Evolutionary conservation across 106 monocot species (phyloP), one percentile per base, ranked within the genome.

Genomic region (Xerophyta viscosa): DNA sequence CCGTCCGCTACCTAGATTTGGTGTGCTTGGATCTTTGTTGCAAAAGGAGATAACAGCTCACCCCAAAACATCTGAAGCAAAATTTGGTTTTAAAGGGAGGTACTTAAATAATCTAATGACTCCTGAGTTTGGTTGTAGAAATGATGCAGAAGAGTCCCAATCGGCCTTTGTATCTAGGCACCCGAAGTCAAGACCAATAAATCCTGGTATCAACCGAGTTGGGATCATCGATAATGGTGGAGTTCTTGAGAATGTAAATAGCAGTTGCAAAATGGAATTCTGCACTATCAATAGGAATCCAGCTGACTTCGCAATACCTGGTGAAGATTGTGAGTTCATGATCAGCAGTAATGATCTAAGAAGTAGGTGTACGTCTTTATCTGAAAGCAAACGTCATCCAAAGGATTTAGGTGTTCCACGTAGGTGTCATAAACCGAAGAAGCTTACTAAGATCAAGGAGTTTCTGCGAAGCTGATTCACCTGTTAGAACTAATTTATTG

Each of bases 211-310:
- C n/a, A 8, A 22, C 48, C 57, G 33, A 23, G 6, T 24, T 64
- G 56, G 31, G 15, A 57, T 56, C 42, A 61, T 46, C 5, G 48
- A 54, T 31, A 69, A 44, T 14, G 56, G 45, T n/a, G 66, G 57
- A 22, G 25, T 58, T 15, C 26, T 61, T 49, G 63, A 24, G 31
- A 54, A 76, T 27, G 3, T 30, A 18, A 54, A 57, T 44, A 44
- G 55, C 31, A 55, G 18, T 33, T 46, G 18, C 4, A 47, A 48
- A 33, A 53, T 41, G 17, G 65, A 71, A 41, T 55, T 73, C 19
- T 96, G 94, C 45, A 46, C 61, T 51, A 24, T 82, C 53, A 96
- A 88, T 60, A 72, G 77, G 67, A 96, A 96, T 28, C 94, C 94
- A 37, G 94, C 94, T 44, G 92, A 92, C 41, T 96, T 93, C 63